Base-by-base conservation (phyloP, 2,329 filamentous ascomycete species). In the Diaporthe nobilis region DNA sequence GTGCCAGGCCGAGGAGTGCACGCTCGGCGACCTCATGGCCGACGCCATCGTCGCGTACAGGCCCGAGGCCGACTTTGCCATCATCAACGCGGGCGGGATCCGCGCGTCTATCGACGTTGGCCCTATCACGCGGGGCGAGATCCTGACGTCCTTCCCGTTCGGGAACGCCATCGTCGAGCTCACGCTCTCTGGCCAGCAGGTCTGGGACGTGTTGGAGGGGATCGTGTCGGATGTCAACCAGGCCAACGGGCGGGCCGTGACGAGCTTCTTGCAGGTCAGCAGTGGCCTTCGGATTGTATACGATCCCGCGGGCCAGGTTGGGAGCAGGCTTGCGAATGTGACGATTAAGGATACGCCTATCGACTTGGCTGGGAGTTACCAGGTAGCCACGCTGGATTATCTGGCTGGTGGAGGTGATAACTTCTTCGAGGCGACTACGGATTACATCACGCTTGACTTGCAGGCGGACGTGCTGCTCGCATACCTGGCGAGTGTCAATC, bases 121-220 rank as follows among this genome's bases (percentile, higher is more conserved):
- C 13, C 82, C 88, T 72, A 89, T 93, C 80, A 93, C 91, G 4
- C 89, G 91, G 49, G 91, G 91, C 72, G 88, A 92, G 76, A 89
- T 93, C 7, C 84, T 93, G 3, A 92, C 90, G 0, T 87, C 90
- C 0, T 93, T 93, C 82, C 92, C 92, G 53, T 93, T 93, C 77
- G 89, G 90, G 73, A 93, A 93, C 82, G 86, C 91, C 60, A 86
- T 93, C 28, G 90, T 92, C 12, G 90, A 93, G 79, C 82, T 93
- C 22, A 83, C 81, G 0, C 86, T 90, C 77, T 84, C 84, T 0
- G 92, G 92, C 25, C 83, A 87, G 12, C 85, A 89, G 58, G 80
- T 93, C 6, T 90, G 89, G 87, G 84, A 87, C 57, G 85, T 90
- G 7, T 85, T 94, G 44, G 91, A 93, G 80, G 92, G 91, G 6